Percentiles rank a stretch among this genome's conserved stretches.
Conservation (phyloP, 2,329 filamentous ascomycete species). For the Neopestalotiopsis sp. region DNA sequence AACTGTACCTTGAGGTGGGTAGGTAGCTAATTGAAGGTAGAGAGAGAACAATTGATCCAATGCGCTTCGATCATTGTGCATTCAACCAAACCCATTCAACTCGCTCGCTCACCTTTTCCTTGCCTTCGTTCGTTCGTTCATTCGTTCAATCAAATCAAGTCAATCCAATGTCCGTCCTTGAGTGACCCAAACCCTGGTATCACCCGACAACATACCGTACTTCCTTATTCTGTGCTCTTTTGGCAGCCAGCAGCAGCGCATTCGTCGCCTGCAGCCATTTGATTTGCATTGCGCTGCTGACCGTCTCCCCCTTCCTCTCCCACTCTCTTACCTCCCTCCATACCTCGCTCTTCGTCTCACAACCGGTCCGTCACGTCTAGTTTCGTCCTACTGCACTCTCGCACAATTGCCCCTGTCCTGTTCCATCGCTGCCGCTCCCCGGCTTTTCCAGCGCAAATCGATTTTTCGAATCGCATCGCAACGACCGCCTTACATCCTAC, state of each 20-base stretch:
- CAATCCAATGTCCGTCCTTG: not conserved
- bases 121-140: not conserved
- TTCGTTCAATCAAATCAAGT: conserved; percentile 3
- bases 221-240: not conserved
- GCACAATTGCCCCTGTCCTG: not conserved
- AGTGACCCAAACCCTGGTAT: not conserved
- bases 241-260: not conserved
- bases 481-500: not conserved
- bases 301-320: not conserved
- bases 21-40: not conserved
- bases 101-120: not conserved
- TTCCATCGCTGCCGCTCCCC: not conserved
- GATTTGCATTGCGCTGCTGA: not conserved
- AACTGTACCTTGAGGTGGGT: too few relatives aligned
- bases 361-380: not conserved
- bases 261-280: not conserved
- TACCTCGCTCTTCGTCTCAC: not conserved
- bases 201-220: not conserved
- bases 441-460: not conserved
- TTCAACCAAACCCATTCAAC: not conserved
- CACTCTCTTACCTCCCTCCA: not conserved
- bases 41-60: not conserved
- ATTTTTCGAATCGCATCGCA: not conserved
- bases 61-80: not conserved
- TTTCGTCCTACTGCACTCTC: not conserved